Evolutionary conservation across 441 rosid species (phyloP), one percentile per base, ranked within the genome.

Genomic region (Arabidopsis lyrata): DNA sequence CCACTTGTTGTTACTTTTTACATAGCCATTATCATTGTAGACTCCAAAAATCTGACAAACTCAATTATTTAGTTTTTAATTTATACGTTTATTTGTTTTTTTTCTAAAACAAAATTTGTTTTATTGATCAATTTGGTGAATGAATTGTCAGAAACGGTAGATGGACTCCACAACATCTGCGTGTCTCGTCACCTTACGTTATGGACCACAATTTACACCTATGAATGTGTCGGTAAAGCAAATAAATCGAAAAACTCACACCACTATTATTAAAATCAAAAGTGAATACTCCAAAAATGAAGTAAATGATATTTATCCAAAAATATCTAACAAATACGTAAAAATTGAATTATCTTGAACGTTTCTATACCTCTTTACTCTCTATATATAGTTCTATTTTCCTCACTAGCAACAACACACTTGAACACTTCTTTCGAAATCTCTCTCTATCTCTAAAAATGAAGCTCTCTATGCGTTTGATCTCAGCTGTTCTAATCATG

Each of bases 391-490:
- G 12, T 50, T 29, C 18, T 36, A 57, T 8, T 41, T 35, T 47
- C 44, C 57, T 27, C 73, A 38, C 29, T 35, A 66, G 14, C 38
- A 16, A 49, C 62, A 29, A 49, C 62, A 29, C 59, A 74, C 66
- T 27, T 11, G 5, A 73, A 66, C 45, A 57, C 8, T 41, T 50
- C 34, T 50, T 52, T 29, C 9, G 3, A 52, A 11, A 47, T 71
- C 22, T 54, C 34, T 59, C 39, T 61, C 20, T 62, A 18, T 31
- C 76, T 72, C 70, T 27, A 13, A 63, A 63, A 48, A 76, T 76
- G 80, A 76, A 70, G 76, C 42, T 69, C 36, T 57, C 80, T 9
- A 44, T 63, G 80, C 70, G 76, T 56, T 63, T 69, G 53, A 47
- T 76, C 42, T 76, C 79, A 47, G 54, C 70, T 14, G 66, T 18